Evolutionary conservation across 345 rosid species (phyloP).

Genomic region (Cardiospermum halicacabum): DNA sequence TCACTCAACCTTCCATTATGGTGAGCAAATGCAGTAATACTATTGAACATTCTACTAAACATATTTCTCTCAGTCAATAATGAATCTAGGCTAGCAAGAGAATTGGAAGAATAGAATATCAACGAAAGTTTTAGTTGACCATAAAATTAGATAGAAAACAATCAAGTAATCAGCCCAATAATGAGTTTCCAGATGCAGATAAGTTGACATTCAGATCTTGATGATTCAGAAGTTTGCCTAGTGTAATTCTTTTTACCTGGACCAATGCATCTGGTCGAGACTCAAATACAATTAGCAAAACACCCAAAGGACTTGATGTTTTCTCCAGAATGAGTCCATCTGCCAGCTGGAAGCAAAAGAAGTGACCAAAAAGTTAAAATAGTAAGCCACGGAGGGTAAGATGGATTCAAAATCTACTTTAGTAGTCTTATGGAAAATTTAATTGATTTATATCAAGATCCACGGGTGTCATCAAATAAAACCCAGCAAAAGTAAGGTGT

Average conservation of each 20-base stretch:
- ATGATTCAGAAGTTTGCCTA: neutral
- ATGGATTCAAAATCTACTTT: neutral
- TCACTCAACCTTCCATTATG: neutral
- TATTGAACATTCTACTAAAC: neutral
- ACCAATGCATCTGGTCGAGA: constrained; percentile 77
- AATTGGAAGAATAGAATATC: neutral
- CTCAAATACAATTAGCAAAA: constrained; percentile 66
- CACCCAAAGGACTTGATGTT: constrained; percentile 70
- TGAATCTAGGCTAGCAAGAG: neutral
- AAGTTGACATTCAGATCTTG: neutral
- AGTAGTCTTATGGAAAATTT: neutral
- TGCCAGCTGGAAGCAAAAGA: constrained; percentile 41
- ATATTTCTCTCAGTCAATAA: neutral
- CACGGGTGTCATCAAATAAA: too few relatives aligned
- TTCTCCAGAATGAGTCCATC: constrained; percentile 68
- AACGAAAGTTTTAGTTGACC: neutral
- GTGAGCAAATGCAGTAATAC: neutral
- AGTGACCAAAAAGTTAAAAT: constrained; percentile 5
- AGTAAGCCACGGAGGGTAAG: neutral
- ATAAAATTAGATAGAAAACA: neutral
- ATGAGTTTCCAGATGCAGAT: neutral
- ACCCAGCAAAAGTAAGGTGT: too few relatives aligned
- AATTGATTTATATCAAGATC: neutral
- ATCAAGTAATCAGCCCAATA: neutral
- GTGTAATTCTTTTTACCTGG: constrained; percentile 40